Evolutionary conservation across 805 yeast species (phyloP), one percentile per base, ranked within the genome.

Genomic region (Starmerella asiatica): DNA sequence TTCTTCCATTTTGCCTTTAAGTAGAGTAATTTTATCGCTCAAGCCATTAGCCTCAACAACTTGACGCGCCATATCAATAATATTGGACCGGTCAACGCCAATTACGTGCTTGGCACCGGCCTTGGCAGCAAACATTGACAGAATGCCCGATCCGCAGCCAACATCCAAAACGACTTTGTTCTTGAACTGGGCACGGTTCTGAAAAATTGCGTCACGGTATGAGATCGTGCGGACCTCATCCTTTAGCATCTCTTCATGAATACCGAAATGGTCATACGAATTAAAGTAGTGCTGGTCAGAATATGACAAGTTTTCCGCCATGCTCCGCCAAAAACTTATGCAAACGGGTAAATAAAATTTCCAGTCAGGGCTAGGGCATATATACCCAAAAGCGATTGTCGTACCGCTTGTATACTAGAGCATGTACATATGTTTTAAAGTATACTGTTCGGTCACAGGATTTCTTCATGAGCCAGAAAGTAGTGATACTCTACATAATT

Each of bases 81-180:
- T 91, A 58, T 81, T 81, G 19, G 95, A 84, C 86, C 86, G 85
- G 63, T 91, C 99, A 40, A 91, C 96, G 36, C 94, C 94, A 60
- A 85, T 79, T 39, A 91, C 98, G 57, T 85, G 96, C 60, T 85
- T 84, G 47, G 98, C 98, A 49, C 98, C 99, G n/a, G 96, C 93
- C 57, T 78, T 79, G 37, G 88, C 95, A 15, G 97, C 97, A 68
- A 91, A 91, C 94, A 91, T 83, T 20, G 96, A 86, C 47, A 91
- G 65, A 50, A 91, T 85, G 52, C 98, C 99, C 17, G 98, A 91
- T 51, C 99, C 99, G 62, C 98, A 93, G 36, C 99, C 99, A 42
- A 91, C 98, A 63, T 91, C 99, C 42, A 91, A 68, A 6, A 91
- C 99, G 45, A 88, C 64, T 67, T 91, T 91, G 62, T 76, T 96